A percentile compares a stretch with the other conserved stretches of the same genome.
Evolutionary conservation across 306 rosid genomes (phyloP).

Genomic region (Acmispon strigosus): DNA sequence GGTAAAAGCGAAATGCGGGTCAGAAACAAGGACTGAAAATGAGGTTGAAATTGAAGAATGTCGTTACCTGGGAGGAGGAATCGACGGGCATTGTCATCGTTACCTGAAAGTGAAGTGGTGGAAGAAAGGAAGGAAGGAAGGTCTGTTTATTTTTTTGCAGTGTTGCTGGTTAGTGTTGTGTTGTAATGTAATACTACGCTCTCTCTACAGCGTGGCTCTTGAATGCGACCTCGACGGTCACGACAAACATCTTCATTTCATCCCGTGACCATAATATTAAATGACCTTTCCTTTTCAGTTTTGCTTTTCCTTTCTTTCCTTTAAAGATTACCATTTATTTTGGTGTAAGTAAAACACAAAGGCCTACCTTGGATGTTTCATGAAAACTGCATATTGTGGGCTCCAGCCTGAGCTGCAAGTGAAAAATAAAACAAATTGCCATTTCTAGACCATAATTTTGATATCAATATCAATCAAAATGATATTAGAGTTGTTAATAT

Average conservation of each 20-base stretch:
- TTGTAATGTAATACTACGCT: background rate
- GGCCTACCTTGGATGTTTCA: too few species aligned
- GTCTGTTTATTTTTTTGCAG: too few species aligned
- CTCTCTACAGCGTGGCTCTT: slow-evolving; percentile 16
- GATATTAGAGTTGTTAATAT: too few species aligned
- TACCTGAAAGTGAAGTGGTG: background rate
- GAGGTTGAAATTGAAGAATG: background rate
- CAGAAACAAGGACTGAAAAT: background rate
- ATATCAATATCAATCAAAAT: too few species aligned
- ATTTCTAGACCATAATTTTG: too few species aligned
- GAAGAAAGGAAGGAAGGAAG: background rate
- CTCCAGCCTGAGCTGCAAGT: too few species aligned
- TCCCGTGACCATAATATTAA: slow-evolving; percentile 19
- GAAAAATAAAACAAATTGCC: too few species aligned
- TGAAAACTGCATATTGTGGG: too few species aligned
- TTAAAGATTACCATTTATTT: background rate
- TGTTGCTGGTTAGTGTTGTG: too few species aligned
- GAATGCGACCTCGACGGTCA: slow-evolving; percentile 24
- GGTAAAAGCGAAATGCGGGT: slow-evolving; percentile 23
- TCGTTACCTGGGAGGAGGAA: slow-evolving; percentile 41
- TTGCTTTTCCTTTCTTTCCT: background rate
- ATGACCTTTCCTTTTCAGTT: slow-evolving; percentile 18
- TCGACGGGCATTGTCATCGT: slow-evolving; percentile 32
- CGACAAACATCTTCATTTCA: slow-evolving; percentile 29
- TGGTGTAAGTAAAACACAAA: too few species aligned